Evolutionary conservation across 441 rosid genomes (phyloP), one percentile per base, ranked within the genome.

Genomic region (Cnidoscolus chayamansa): DNA sequence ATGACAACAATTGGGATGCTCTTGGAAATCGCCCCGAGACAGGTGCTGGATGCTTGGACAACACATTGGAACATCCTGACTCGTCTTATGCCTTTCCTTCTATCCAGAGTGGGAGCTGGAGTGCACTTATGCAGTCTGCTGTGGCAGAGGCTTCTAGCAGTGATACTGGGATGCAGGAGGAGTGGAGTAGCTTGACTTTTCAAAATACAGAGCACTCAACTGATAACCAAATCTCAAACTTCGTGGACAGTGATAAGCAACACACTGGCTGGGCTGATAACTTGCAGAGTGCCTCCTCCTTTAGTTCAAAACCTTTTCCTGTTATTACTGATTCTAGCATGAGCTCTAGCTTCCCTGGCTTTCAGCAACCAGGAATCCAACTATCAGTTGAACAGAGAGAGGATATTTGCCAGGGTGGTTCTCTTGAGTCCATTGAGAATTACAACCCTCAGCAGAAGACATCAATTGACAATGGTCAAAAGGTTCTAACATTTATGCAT

Each of bases 91-190:
- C 86, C 59, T 77, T 81, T 74, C 87, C 96, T 64, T 86, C 95
- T 53, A 30, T 89, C 81, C 96, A 88, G 79, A 86, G 90, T 85
- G 98, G 98, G 76, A 86, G 91, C 72, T 93, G 98, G 98, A 91
- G 98, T 84, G 97, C 98, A 67, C 98, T 93, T 73, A 93, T 93
- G 98, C 97, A 88, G 81, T 87, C 93, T 72, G 93, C 93, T 74
- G 86, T 89, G 55, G 93, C 88, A 65, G 93, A 89, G 84, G 78
- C 91, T 62, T 85, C 89, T 35, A 79, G 84, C 61, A 79, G 73
- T 72, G 86, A 86, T 70, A 56, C 75, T 49, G 83, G 83, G 51
- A 19, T 68, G 56, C 88, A 82, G 59, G 90, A 85, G 72, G 88
- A 84, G 80, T 83, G 87, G 91, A 81, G 84, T 78, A 85, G 90